Evolutionary conservation across 1,284 basidiomycete species (phyloP).

Genomic region (Sutorius eximius): DNA sequence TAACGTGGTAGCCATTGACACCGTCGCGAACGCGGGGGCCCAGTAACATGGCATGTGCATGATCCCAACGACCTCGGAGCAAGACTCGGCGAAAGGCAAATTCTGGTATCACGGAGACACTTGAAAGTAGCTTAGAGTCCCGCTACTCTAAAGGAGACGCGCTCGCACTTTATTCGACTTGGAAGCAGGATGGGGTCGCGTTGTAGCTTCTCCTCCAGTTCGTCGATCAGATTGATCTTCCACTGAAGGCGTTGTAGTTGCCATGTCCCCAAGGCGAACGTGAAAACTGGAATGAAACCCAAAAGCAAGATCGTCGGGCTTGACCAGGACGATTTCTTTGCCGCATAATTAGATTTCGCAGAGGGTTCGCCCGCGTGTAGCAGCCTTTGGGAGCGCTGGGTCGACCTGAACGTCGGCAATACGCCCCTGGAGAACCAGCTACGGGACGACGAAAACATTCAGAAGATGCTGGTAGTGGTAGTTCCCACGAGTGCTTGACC

Average conservation of each 20-base stretch:
- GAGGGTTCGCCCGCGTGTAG: conserved; percentile 18
- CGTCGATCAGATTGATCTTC: conserved; percentile 94
- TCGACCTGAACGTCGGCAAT: conserved; percentile 7
- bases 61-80: conserved; percentile 77
- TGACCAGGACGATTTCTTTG: conserved; percentile 57
- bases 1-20: conserved; percentile 82
- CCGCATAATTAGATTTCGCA: conserved; percentile 42
- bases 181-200: conserved; percentile 81
- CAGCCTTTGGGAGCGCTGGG: conserved; percentile 2
- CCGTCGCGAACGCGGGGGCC: conserved; percentile 88
- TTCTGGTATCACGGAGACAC: conserved; percentile 75
- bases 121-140: conserved; percentile 29
- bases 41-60: conserved; percentile 76
- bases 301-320: conserved; percentile 78
- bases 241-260: conserved; percentile 90
- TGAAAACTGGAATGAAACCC: conserved; percentile 87
- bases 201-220: conserved; percentile 89
- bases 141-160: conserved; percentile 10
- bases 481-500: conserved; percentile 25
- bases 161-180: conserved; percentile 80
- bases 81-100: conserved; percentile 85
- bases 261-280: conserved; percentile 93
- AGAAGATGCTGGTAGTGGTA: background rate
- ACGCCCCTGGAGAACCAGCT: conserved; percentile 7
- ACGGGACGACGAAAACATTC: conserved; percentile 22